phyloP scores from a whole-genome alignment of 768 basidiomycete genomes.

The Strobilomyces echinocephalus region DNA sequence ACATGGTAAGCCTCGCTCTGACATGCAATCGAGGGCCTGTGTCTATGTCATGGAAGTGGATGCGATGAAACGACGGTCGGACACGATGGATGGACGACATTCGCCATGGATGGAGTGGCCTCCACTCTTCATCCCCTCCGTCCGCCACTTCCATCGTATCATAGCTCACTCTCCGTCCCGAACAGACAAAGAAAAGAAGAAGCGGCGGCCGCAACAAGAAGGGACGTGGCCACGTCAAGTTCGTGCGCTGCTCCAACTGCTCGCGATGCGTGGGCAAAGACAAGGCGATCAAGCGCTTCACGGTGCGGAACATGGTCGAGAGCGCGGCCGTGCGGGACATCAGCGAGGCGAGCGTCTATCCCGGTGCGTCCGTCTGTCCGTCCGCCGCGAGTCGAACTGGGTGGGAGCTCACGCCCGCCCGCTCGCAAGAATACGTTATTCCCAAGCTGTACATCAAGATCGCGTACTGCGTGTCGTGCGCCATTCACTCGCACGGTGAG shows the following conservation, averaged over 20 bases:
- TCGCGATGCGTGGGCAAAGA: constrained; percentile 97
- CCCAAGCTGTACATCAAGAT: constrained; percentile 99
- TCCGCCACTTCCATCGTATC: neutral
- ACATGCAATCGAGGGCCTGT: neutral
- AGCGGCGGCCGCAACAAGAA: constrained; percentile 99
- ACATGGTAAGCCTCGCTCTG: constrained; percentile 27
- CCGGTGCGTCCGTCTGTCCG: constrained; percentile 42
- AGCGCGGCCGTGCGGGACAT: constrained; percentile 97
- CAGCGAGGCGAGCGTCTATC: constrained; percentile 91
- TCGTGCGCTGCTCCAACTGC: constrained; percentile 99
- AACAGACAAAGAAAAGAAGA: constrained; percentile 98
- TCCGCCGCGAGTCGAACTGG: neutral
- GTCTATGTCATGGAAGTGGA: neutral
- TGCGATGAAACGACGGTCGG: neutral
- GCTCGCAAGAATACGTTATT: constrained; percentile 75
- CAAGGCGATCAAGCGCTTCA: constrained; percentile 99
- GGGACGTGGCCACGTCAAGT: constrained; percentile 92
- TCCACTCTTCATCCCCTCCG: neutral
- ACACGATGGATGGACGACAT: constrained; percentile 8
- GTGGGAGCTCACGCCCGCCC: neutral
- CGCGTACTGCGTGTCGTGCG: constrained; percentile 97
- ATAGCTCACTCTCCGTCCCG: neutral
- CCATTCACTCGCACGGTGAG: constrained; percentile 97
- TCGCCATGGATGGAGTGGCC: no score
- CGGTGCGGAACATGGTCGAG: constrained; percentile 99